Evolutionary conservation across 1,284 basidiomycete species (phyloP), one percentile per base, ranked within the genome.

Genomic region (Ceratobasidium sp.): DNA sequence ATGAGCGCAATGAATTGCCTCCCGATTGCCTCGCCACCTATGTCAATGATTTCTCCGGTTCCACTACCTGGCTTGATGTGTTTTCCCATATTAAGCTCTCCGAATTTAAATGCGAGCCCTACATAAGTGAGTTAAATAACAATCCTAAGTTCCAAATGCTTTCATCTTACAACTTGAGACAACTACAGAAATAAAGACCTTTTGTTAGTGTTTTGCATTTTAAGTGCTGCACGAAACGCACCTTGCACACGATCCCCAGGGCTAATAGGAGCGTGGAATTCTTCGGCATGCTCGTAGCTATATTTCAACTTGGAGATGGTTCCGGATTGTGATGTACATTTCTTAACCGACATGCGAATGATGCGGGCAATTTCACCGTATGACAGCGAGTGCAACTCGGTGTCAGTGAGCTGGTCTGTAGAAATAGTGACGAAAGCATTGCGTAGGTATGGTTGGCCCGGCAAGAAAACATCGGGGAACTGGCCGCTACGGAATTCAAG

Each of bases 41-140:
- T 38, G n/a, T 71, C 69, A 7, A 71, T n/a, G 12, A 71, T 42
- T 57, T 57, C 15, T 15, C 69, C 69, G 4, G 69, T 59, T 4
- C 69, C 69, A 20, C 17, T 71, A 9, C 69, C 56, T 40, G 15
- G 56, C 42, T 59, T 71, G 26, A 71, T 44, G 42, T 71, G 69
- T 42, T 71, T 71, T 12, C 28, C 33, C 4, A 71, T 48, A 42
- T 48, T 61, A 12, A 38, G 13, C 33, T 15, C 28, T 28, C 46
- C 46, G 23, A 68, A 33, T 33, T 15, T 28, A 33, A 61, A 61
- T 6, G 13, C 7, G 23, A n/a, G 52, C 23, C 52, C 52, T 20
- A n/a, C 20, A 54, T 9, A n/a, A 15, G n/a, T 54, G 52, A n/a
- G 52, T 54, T 48, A 48, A 17, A 48, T 48, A 48, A 48, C 12